phyloP scores from a whole-genome alignment of 176 grass and related monocot species.

The Aegilops sharonensis region DNA sequence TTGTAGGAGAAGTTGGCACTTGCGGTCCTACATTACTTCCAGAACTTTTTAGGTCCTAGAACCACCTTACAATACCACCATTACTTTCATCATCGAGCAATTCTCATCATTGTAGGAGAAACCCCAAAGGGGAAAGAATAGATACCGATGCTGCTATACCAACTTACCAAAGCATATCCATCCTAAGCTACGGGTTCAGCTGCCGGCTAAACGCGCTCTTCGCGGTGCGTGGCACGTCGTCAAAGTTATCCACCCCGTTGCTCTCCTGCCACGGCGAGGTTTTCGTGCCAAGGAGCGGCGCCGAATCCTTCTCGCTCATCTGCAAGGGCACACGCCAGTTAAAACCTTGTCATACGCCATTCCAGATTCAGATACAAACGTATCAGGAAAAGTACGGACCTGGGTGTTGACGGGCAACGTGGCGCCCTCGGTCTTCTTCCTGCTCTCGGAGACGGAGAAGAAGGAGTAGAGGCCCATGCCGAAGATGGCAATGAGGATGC shows the following conservation, averaged over 20 bases:
- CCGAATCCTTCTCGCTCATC: conserved; percentile 46
- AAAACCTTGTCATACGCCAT: not conserved
- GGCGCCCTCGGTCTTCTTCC: conserved; percentile 47
- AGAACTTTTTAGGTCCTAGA: not conserved
- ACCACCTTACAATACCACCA: not conserved
- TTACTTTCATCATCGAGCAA: too few species aligned
- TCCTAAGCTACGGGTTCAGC: conserved; percentile 14
- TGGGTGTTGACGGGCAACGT: conserved; percentile 24
- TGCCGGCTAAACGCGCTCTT: conserved; percentile 44
- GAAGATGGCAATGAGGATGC: conserved; percentile 87
- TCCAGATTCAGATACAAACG: not conserved
- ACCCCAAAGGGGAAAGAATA: not conserved
- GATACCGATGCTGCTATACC: not conserved
- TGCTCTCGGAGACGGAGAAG: conserved; percentile 64
- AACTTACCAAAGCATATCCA: not conserved
- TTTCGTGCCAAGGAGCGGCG: conserved; percentile 27
- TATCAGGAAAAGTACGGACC: not conserved
- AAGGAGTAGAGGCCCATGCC: conserved; percentile 92
- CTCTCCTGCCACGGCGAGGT: conserved; percentile 34
- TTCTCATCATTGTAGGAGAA: not conserved
- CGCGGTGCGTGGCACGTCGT: conserved; percentile 51
- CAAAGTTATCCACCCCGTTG: conserved; percentile 31
- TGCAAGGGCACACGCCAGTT: conserved; percentile 13
- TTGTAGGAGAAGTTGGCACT: not conserved
- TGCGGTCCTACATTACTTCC: not conserved